Conservation (phyloP, 2,329 filamentous ascomycete species). For the Tolypocladium tropicale region DNA sequence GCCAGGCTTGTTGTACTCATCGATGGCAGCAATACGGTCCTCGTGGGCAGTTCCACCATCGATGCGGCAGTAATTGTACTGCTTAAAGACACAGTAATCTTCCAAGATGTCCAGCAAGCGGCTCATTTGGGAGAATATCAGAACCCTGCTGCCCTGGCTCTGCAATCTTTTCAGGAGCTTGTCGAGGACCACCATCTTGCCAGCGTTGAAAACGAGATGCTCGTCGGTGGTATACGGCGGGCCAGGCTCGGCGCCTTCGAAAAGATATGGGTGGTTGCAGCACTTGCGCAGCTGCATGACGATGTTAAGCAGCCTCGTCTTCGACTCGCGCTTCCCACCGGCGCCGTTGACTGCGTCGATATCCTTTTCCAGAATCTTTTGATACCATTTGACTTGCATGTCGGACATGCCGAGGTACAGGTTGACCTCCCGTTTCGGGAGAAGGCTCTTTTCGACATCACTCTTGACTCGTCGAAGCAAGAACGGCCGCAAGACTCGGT, state of each 20-base stretch:
- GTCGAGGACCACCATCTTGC: constrained; percentile 96
- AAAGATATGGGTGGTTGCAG: constrained; percentile 97
- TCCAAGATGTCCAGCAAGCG: constrained; percentile 93
- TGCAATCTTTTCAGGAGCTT: constrained; percentile 78
- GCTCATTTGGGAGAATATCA: constrained; percentile 99
- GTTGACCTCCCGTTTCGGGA: constrained; percentile 97
- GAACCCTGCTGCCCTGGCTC: constrained; percentile 81
- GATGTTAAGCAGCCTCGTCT: constrained; percentile 93
- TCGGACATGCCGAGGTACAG: constrained; percentile 97
- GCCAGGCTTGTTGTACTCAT: constrained; percentile 92
- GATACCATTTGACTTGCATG: constrained; percentile 99
- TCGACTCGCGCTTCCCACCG: constrained; percentile 91
- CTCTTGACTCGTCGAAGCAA: constrained; percentile 91
- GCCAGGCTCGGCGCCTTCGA: constrained; percentile 92
- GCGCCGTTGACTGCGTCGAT: constrained; percentile 98
- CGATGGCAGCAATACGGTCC: constrained; percentile 93
- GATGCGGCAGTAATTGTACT: constrained; percentile 93
- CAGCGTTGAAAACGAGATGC: constrained; percentile 84
- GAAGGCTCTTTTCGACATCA: constrained; percentile 93
- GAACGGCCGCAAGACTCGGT: constrained; percentile 87
- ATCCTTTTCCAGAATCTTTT: constrained; percentile 97
- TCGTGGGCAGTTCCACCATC: constrained; percentile 95
- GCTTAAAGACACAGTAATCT: constrained; percentile 93
- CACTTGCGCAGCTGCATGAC: constrained; percentile 99
- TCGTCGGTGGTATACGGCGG: constrained; percentile 98